Evolutionary conservation across 176 grass and related monocot species (phyloP).

Genomic region (Bonia amplexicaulis): DNA sequence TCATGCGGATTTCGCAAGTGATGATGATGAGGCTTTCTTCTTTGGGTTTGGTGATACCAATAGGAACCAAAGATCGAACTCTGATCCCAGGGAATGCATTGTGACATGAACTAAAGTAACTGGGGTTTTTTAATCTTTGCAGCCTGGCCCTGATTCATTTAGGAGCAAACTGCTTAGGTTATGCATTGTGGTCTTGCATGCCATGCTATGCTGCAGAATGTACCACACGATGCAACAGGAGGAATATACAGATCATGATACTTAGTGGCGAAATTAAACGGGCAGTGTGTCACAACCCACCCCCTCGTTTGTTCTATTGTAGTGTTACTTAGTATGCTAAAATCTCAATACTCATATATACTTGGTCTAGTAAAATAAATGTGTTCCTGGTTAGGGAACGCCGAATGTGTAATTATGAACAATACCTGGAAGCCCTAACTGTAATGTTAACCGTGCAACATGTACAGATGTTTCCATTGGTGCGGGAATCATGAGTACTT

Average conservation of each 20-base stretch:
- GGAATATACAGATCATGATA: neutral
- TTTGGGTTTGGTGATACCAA: conserved; percentile 32
- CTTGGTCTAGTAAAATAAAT: neutral
- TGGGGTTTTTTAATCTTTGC: neutral
- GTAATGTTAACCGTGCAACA: neutral
- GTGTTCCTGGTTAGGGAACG: neutral
- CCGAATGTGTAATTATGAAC: conserved; percentile 17
- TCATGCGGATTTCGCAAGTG: conserved; percentile 24
- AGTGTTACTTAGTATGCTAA: neutral
- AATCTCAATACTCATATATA: neutral
- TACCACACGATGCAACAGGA: neutral
- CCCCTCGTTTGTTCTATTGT: neutral
- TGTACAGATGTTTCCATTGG: conserved; percentile 7
- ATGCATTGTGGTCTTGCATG: neutral
- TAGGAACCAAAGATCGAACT: conserved; percentile 24
- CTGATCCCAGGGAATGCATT: conserved; percentile 67
- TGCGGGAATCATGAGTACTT: neutral
- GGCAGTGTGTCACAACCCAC: too few relatives aligned
- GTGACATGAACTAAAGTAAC: conserved; percentile 37
- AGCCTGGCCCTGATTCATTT: neutral
- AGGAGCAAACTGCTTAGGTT: neutral
- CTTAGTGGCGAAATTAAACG: too few relatives aligned
- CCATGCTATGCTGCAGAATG: neutral
- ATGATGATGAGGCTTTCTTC: conserved; percentile 50
- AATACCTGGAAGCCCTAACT: neutral